Evolutionary conservation across 768 basidiomycete genomes (phyloP).

Genomic region (Hericium rajendrae): DNA sequence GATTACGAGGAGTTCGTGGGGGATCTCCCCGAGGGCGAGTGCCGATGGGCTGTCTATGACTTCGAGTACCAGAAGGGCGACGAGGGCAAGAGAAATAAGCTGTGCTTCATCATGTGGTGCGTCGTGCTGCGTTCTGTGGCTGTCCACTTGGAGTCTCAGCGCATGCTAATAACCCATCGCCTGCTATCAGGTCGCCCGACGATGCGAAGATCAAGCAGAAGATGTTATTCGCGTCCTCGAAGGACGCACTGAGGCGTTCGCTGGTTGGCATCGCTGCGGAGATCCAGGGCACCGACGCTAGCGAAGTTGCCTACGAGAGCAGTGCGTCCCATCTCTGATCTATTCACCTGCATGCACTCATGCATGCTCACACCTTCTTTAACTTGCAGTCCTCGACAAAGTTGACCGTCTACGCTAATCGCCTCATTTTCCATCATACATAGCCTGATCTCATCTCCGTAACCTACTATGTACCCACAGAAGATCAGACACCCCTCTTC

Average conservation of each 20-base stretch:
- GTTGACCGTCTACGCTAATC: not conserved
- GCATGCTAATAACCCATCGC: not conserved
- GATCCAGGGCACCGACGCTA: slow-evolving; percentile 75
- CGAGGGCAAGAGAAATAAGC: slow-evolving; percentile 77
- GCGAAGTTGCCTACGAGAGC: slow-evolving; percentile 61
- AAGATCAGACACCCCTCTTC: not conserved
- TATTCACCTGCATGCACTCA: not conserved
- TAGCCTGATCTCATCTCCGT: not conserved
- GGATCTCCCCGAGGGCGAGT: slow-evolving; percentile 65
- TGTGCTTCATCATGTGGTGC: slow-evolving; percentile 78
- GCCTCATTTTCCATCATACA: not conserved
- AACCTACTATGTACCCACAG: not conserved
- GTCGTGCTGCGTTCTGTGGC: not conserved
- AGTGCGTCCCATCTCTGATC: slow-evolving; percentile 37
- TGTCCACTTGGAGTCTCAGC: not conserved
- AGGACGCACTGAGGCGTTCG: slow-evolving; percentile 61
- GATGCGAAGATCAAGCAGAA: slow-evolving; percentile 77
- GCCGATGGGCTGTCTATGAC: slow-evolving; percentile 91
- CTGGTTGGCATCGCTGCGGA: slow-evolving; percentile 73
- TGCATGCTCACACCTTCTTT: not conserved
- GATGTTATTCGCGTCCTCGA: slow-evolving; percentile 90
- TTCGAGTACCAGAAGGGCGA: slow-evolving; percentile 71
- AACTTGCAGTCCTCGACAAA: not conserved
- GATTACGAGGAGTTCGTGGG: slow-evolving; percentile 67
- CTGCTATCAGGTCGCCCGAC: slow-evolving; percentile 68